Percentiles rank a stretch among this genome's conserved stretches.
Conservation (phyloP, 345 rosid species). For the Rhodamnia rubescens region DNA sequence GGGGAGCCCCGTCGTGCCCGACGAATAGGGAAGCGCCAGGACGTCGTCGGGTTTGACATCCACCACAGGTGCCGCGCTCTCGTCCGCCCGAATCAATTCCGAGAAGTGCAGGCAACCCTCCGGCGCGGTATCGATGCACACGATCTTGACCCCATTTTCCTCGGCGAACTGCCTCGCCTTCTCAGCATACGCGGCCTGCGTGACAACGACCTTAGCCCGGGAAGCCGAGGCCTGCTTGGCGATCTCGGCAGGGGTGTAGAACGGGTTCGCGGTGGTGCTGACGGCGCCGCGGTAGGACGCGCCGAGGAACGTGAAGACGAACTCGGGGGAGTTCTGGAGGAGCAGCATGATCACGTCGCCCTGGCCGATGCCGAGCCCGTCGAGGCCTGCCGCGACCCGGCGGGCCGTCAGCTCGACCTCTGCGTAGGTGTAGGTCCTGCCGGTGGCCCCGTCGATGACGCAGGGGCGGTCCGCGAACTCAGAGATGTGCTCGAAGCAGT, state of each 20-base stretch:
- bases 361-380: slow-evolving; percentile 39
- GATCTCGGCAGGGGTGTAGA: slow-evolving; percentile 66
- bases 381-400: slow-evolving; percentile 40
- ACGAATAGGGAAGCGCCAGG: slow-evolving; percentile 84
- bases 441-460: slow-evolving; percentile 64
- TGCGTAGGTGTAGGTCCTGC: slow-evolving; percentile 37
- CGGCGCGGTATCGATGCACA: slow-evolving; percentile 28
- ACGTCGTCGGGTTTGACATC: slow-evolving; percentile 52
- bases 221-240: slow-evolving; percentile 60
- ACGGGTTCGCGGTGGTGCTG: slow-evolving; percentile 74
- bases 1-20: slow-evolving; percentile 91
- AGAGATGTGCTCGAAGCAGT: slow-evolving; percentile 53
- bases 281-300: slow-evolving; percentile 62
- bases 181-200: slow-evolving; percentile 40
- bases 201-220: slow-evolving; percentile 38
- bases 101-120: slow-evolving; percentile 56
- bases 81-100: slow-evolving; percentile 38
- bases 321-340: slow-evolving; percentile 59
- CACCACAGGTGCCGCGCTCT: slow-evolving; percentile 17
- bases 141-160: slow-evolving; percentile 16
- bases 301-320: slow-evolving; percentile 66
- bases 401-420: slow-evolving; percentile 72
- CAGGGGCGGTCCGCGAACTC: slow-evolving; percentile 38
- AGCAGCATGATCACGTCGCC: slow-evolving; percentile 72
- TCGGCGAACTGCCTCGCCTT: slow-evolving; percentile 35